phyloP scores from a whole-genome alignment of 2,329 filamentous ascomycete species.

The Phaeosphaeria sp. region DNA sequence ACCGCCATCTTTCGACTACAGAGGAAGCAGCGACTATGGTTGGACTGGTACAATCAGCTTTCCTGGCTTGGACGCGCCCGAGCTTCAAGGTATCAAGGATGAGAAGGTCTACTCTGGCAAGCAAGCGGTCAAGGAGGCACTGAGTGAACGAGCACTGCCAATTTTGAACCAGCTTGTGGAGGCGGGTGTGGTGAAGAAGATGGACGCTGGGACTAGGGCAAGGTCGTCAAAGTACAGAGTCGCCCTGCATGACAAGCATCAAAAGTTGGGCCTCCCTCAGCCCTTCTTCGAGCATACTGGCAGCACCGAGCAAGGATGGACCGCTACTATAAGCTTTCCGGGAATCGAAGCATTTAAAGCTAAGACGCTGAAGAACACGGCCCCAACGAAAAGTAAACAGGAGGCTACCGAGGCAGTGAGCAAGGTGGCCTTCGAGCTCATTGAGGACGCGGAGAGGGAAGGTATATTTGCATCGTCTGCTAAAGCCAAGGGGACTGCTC shows the following conservation, averaged over 20 bases:
- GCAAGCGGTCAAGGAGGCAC: constrained; percentile 52
- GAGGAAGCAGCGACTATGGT: constrained; percentile 13
- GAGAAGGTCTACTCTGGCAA: constrained; percentile 33
- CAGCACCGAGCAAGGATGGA: constrained; percentile 22
- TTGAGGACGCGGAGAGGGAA: constrained; percentile 30
- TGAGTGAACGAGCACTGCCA: constrained; percentile 40
- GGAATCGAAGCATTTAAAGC: constrained; percentile 19
- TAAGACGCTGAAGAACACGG: constrained; percentile 28
- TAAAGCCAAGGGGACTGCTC: not conserved
- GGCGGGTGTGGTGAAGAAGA: constrained; percentile 31
- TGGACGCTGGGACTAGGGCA: too few relatives aligned
- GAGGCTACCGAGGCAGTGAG: constrained; percentile 52
- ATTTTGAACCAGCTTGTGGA: constrained; percentile 30
- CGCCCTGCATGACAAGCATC: constrained; percentile 33
- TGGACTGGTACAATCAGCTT: constrained; percentile 35
- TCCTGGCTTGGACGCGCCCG: constrained; percentile 16
- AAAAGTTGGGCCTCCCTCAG: constrained; percentile 28
- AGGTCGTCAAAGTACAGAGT: constrained; percentile 22
- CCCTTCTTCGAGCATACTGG: constrained; percentile 28
- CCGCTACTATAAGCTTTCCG: constrained; percentile 29
- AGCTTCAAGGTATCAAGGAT: constrained; percentile 31
- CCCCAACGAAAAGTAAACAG: constrained; percentile 42
- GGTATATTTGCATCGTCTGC: constrained; percentile 19
- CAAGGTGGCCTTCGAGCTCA: constrained; percentile 34
- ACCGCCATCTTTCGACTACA: constrained; percentile 27